Evolutionary conservation across 2,329 filamentous ascomycete species (phyloP).

Genomic region (Fusarium sp.): DNA sequence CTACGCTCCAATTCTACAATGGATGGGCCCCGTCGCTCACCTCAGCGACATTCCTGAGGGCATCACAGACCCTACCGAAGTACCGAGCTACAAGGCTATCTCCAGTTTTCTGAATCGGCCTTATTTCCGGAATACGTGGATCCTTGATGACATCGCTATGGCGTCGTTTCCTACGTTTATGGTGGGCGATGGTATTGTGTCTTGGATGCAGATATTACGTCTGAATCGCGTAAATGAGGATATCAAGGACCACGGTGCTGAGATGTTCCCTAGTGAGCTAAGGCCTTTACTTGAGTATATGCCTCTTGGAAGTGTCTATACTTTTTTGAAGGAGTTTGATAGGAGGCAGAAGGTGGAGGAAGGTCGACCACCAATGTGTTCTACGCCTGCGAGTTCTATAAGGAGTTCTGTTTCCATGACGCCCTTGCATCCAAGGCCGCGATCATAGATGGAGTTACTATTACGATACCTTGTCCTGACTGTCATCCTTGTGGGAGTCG

Average conservation of each 20-base stretch:
- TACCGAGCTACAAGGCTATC: constrained; percentile 41
- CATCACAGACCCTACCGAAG: constrained; percentile 36
- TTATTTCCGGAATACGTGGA: constrained; percentile 42
- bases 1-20: constrained; percentile 38
- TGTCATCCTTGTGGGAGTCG: neutral
- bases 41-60: constrained; percentile 40
- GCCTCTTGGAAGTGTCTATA: constrained; percentile 39
- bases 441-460: neutral
- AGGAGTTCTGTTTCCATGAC: constrained; percentile 37
- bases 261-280: constrained; percentile 38
- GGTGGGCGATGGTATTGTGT: constrained; percentile 39
- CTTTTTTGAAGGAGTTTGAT: constrained; percentile 41
- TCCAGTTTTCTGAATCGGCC: constrained; percentile 36
- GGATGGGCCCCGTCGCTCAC: constrained; percentile 42
- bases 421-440: constrained; percentile 4
- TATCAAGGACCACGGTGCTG: constrained; percentile 38
- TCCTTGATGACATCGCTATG: constrained; percentile 40
- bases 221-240: constrained; percentile 43
- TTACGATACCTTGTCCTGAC: neutral
- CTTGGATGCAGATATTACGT: constrained; percentile 42
- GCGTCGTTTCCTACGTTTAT: constrained; percentile 38
- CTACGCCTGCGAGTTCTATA: constrained; percentile 31
- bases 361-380: neutral
- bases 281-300: constrained; percentile 36
- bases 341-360: constrained; percentile 30